Base-by-base conservation (phyloP, 176 grass and related monocot species). In the Carex cristatella region DNA sequence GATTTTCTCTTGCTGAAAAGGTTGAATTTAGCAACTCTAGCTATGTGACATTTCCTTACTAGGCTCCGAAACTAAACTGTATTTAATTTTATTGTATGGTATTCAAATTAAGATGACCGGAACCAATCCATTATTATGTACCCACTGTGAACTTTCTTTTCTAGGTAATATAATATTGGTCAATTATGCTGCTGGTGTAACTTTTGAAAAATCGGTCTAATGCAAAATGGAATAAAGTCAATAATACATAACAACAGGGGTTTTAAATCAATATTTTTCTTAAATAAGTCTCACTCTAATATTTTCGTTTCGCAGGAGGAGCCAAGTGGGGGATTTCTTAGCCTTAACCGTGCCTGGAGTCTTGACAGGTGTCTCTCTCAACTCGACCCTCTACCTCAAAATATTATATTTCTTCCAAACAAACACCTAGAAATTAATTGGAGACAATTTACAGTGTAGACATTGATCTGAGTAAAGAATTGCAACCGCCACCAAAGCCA, bases 391-490 rank as follows among this genome's bases (percentile, higher is more conserved):
- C 38, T 83, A 81, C 38, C 49, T 49, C 27, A 55, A 37, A 49
- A 63, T 11, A 58, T 84, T 15, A 61, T 81, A 32, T 79, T 79
- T 0, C 4, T 19, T 74, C 79, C 23, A 71, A 77, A 46, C 46
- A 79, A 64, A 23, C 13, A 11, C 28, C 10, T 84, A 48, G 73
- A 31, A 85, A 35, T 65, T 79, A 19, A 72, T 37, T 31, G 33
- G 15, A 84, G 53, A 55, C 49, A 27, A 61, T 38, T 87, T 89
- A 56, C 76, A 99, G 96, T 51, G 72, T 99, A 66, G 93, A 99
- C 40, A 87, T 95, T 86, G 96, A 99, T 87, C 87, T 99, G 80
- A 99, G 93, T 82, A 89, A 95, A 79, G 96, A 99, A 89, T 91
- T 99, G 89, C 85, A 73, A 85, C 88, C 75, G 27, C 93, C 93